These are phyloP conservation scores for Populus davidiana DNA, from an alignment of 345 rosid species.

Conservation along the genomic window DNA sequence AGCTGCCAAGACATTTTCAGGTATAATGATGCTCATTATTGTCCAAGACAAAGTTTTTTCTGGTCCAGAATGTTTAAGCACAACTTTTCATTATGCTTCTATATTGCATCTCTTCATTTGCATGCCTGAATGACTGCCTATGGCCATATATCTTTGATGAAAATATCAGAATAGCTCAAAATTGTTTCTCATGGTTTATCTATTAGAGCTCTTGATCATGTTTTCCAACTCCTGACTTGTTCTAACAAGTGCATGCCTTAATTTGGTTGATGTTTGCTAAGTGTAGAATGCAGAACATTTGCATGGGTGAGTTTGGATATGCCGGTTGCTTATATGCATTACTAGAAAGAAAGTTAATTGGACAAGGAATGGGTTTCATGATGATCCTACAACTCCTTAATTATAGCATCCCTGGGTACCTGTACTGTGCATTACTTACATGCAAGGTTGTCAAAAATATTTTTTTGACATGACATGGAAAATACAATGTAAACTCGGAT, in stretches of 20 bases:
- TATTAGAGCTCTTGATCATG: slow-evolving; percentile 2
- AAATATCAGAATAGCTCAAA: not conserved
- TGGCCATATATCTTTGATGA: not conserved
- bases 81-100: not conserved
- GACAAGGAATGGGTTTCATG: not conserved
- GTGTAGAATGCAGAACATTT: not conserved
- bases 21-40: slow-evolving; percentile 28
- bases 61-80: not conserved
- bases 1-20: slow-evolving; percentile 76
- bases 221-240: not conserved
- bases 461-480: no score
- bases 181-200: not conserved
- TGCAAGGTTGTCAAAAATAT: no score
- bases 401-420: not conserved
- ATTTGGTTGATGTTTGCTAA: not conserved
- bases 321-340: not conserved
- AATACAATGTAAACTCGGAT: no score
- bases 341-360: not conserved
- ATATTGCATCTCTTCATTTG: not conserved
- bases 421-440: no score
- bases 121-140: slow-evolving; percentile 1
- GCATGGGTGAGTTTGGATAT: not conserved
- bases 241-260: not conserved
- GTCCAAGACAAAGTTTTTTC: not conserved
- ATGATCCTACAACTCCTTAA: not conserved